Percentiles rank a stretch among this genome's conserved stretches.
Conservation (phyloP, 345 rosid genomes). For the Lepidium didymum region DNA sequence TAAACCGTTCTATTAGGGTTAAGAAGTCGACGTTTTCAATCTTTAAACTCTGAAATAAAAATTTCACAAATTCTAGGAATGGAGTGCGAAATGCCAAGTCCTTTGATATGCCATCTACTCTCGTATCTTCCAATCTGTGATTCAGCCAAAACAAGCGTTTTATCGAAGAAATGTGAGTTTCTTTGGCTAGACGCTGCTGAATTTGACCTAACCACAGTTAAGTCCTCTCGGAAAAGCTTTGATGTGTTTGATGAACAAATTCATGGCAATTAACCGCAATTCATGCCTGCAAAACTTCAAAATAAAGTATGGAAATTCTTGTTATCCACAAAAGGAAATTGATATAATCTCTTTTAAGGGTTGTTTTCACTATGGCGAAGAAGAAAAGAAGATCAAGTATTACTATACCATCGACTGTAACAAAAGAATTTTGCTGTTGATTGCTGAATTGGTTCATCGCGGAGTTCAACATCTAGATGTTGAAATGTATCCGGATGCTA, state of each 20-base stretch:
- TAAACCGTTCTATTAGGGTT: too few species aligned
- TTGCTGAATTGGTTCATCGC: not conserved
- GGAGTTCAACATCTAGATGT: not conserved
- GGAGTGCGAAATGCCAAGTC: constrained; percentile 2
- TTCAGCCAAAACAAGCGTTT: constrained; percentile 3
- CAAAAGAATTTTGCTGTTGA: not conserved
- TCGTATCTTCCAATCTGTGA: not conserved
- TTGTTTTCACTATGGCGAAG: too few species aligned
- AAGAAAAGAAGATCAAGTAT: too few species aligned
- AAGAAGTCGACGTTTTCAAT: too few species aligned
- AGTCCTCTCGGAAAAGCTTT: not conserved
- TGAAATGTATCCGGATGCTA: not conserved
- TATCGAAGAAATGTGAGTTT: constrained; percentile 3
- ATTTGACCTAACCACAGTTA: not conserved
- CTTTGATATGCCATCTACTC: constrained; percentile 8
- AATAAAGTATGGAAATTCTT: not conserved
- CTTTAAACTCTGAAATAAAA: too few species aligned
- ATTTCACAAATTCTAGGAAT: not conserved
- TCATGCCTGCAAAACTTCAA: not conserved
- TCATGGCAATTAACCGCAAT: not conserved
- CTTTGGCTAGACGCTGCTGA: not conserved
- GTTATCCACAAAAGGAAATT: too few species aligned
- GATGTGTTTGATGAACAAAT: not conserved
- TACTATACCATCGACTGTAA: not conserved
- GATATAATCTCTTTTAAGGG: too few species aligned